Conservation (phyloP, 2,329 filamentous ascomycete species). For the Acrocalymma vagum region DNA sequence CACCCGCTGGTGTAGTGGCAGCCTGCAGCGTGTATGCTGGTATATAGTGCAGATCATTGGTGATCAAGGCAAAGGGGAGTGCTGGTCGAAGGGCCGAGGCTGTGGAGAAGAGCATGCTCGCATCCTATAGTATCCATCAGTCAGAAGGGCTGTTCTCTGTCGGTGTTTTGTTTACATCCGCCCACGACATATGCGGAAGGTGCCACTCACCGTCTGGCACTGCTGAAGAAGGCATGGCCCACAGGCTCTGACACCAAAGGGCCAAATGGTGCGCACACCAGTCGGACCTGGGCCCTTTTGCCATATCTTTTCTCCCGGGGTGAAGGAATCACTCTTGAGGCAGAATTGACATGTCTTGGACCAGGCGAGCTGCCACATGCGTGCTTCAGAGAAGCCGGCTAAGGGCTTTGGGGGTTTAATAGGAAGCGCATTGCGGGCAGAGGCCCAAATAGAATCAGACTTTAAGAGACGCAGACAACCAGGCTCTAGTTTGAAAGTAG, state of each 20-base stretch:
- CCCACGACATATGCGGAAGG: constrained; percentile 3
- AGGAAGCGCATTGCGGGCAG: constrained; percentile 71
- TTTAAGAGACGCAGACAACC: constrained; percentile 54
- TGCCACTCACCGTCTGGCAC: constrained; percentile 69
- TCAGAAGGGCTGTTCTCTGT: no score
- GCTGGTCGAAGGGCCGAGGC: constrained; percentile 70
- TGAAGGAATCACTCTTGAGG: constrained; percentile 49
- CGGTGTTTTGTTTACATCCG: constrained; percentile 5
- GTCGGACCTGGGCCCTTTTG: constrained; percentile 69
- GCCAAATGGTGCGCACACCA: constrained; percentile 73
- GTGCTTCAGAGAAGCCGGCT: constrained; percentile 70
- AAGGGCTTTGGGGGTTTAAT: constrained; percentile 76
- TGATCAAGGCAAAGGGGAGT: constrained; percentile 74
- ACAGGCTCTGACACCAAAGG: constrained; percentile 74
- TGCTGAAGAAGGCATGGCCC: constrained; percentile 68
- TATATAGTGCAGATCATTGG: constrained; percentile 68
- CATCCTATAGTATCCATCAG: constrained; percentile 64
- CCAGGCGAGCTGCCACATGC: constrained; percentile 78
- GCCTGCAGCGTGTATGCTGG: constrained; percentile 64
- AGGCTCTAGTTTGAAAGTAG: constrained; percentile 37
- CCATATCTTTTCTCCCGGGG: constrained; percentile 54
- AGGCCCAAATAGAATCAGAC: constrained; percentile 75
- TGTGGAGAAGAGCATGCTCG: constrained; percentile 71
- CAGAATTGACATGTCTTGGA: constrained; percentile 74
- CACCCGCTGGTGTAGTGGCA: constrained; percentile 55